Base-by-base conservation (phyloP, 2,329 filamentous ascomycete genomes). In the Penicillium fuscoglaucum region DNA sequence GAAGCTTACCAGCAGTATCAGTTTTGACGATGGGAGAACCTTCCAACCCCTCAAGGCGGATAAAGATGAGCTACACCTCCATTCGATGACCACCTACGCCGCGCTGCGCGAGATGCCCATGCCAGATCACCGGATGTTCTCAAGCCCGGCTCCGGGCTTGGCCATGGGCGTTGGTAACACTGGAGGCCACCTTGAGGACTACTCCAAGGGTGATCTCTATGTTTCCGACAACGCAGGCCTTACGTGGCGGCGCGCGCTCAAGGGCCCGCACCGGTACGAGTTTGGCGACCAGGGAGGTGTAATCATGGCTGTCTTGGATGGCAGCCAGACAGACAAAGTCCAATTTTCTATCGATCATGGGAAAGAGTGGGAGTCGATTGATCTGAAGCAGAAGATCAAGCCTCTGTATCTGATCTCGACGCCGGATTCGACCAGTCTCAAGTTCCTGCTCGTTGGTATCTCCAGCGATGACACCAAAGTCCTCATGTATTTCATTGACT, bases 161-260 rank as follows among this genome's bases (percentile, higher is more conserved):
- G 85, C 97, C 21, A 96, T 99, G 90, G 96, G 90, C 17, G 87
- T 96, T 52, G 95, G 95, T 58, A 99, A 99, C 73, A 91, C 86
- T 5, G 95, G 96, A 52, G 85, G 90, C 21, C 79, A 83, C 52
- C 82, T 99, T 7, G 84, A 86, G 60, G 76, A 81, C 7, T 93
- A 93, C 70, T 79, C 80, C 4, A 85, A 96, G 10, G 88, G 91
- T 13, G 86, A 90, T 72, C 84, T 96, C 1, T 98, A 87, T 70
- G 86, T 98, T 28, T 99, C 95, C 0, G 90, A 96, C 70, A 87
- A 98, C 74, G 93, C 93, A 21, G 95, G 95, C 41, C 78, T 91
- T 60, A 93, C 87, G 1, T 99, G 96, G 95, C 85, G 81, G 39
- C 80, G 87, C 70, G 84, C 76, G 19, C 82, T 90, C 6, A 81